These are phyloP conservation scores for Neurospora sp. DNA, from an alignment of 495 filamentous ascomycete species.

Conservation along the genomic window DNA sequence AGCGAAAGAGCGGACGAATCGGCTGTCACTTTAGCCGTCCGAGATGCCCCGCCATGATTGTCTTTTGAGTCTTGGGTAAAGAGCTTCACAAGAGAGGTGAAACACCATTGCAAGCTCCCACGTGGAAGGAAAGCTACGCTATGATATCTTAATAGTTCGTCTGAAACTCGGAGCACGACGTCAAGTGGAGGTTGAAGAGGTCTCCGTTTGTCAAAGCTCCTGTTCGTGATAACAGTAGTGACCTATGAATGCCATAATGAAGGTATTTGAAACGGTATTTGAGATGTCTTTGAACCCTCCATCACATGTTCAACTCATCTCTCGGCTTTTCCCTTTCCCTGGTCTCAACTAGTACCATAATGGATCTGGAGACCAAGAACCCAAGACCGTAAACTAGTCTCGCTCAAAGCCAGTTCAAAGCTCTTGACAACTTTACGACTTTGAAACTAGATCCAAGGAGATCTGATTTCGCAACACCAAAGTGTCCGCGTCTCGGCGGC, in stretches of 20 bases:
- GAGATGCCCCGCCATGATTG: not conserved
- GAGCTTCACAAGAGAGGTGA: not conserved
- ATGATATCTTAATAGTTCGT: not conserved
- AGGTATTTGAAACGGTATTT: not conserved
- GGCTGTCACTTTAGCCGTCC: not conserved
- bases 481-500: not conserved
- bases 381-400: not conserved
- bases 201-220: not conserved
- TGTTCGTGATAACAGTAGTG: not conserved
- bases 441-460: not conserved
- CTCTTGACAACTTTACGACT: not conserved
- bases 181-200: not conserved
- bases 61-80: not conserved
- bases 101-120: not conserved
- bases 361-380: not conserved
- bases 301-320: not conserved
- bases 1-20: not conserved
- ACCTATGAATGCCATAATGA: not conserved
- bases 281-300: not conserved
- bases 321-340: not conserved
- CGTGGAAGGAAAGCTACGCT: not conserved
- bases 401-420: not conserved
- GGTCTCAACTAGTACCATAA: not conserved
- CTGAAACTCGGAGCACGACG: not conserved
- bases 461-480: not conserved